Evolutionary conservation across 75 land plant genomes (phyloP), one percentile per base, ranked within the genome.

Genomic region (Sequoiadendron giganteum): DNA sequence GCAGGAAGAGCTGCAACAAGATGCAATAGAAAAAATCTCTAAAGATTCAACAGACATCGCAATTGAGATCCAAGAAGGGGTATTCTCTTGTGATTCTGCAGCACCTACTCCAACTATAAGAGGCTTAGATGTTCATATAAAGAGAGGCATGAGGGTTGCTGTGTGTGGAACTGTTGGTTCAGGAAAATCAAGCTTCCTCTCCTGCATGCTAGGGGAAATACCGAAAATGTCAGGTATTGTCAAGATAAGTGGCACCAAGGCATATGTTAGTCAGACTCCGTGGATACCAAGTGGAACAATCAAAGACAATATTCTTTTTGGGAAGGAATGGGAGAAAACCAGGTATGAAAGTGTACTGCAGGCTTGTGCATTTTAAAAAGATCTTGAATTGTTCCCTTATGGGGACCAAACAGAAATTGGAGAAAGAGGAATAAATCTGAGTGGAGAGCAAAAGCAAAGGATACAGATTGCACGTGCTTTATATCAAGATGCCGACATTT

Each of bases 241-340:
- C 42, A 91, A 91, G 87, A 87, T 97, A 13, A 91, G 96, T 86
- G 97, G 95, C 34, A 92, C 90, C 30, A 92, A 91, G 84, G 99
- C 99, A 34, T 97, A 95, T 92, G 98, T 97, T 72, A 91, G 96
- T 47, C 98, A 97, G 84, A 90, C 95, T 2, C 93, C 99, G 30
- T 97, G 99, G 99, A 96, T 97, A 76, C 91, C 93, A 48, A 89
- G 93, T 52, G 96, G 96, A 52, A 52, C 13, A 52, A 52, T 52
- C 55, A 52, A 13, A 52, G 16, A 52, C 15, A 52, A 52, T 52
- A 52, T 52, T 13, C 55, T 52, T 16, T 52, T 52, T 52, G 55
- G 55, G 55, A 52, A 14, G 16, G 55, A 52, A 52, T 52, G 15
- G 55, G 55, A 52, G 55, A 52, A 52, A 52, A 13, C 16, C 55